Percentiles rank a stretch among this genome's conserved stretches.
Evolutionary conservation across 164 flowering plant species (phyloP).

Genomic region (Berberis thunbergii): DNA sequence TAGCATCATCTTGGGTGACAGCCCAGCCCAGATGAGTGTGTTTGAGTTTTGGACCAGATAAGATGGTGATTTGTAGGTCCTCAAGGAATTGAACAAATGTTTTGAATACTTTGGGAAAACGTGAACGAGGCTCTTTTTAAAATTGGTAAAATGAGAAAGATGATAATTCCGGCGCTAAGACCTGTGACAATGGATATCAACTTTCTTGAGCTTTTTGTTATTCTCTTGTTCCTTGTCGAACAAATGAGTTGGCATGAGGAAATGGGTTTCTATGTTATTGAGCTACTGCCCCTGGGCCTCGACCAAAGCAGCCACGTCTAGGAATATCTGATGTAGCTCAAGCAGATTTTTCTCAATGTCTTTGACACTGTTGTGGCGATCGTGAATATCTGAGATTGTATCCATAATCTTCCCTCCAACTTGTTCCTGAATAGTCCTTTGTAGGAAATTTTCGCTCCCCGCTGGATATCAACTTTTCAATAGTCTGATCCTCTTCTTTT

Average conservation of each 20-base stretch:
- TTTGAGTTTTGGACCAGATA: too few relatives aligned
- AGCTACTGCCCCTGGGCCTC: constrained; percentile 35
- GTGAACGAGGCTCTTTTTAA: background rate
- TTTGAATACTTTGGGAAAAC: too few relatives aligned
- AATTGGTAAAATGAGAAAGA: constrained; percentile 14
- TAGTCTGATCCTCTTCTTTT: too few relatives aligned
- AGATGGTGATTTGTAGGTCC: too few relatives aligned
- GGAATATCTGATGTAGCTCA: constrained; percentile 32
- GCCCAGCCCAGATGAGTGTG: too few relatives aligned
- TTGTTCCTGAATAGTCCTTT: constrained; percentile 26
- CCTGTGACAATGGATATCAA: constrained; percentile 22
- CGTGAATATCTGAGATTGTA: constrained; percentile 28
- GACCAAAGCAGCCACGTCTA: constrained; percentile 34
- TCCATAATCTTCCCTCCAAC: constrained; percentile 27
- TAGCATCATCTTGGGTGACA: too few relatives aligned
- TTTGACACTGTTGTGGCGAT: constrained; percentile 27
- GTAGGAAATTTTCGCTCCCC: constrained; percentile 23
- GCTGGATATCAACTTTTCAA: constrained; percentile 23
- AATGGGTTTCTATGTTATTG: constrained; percentile 28
- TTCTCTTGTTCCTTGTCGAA: constrained; percentile 23
- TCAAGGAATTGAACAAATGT: too few relatives aligned
- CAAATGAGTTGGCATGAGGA: constrained; percentile 25
- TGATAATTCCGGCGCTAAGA: constrained; percentile 7
- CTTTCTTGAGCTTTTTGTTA: constrained; percentile 25
- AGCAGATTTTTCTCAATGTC: constrained; percentile 29